phyloP scores from a whole-genome alignment of 164 flowering plant species.

The Magnolia officinalis region DNA sequence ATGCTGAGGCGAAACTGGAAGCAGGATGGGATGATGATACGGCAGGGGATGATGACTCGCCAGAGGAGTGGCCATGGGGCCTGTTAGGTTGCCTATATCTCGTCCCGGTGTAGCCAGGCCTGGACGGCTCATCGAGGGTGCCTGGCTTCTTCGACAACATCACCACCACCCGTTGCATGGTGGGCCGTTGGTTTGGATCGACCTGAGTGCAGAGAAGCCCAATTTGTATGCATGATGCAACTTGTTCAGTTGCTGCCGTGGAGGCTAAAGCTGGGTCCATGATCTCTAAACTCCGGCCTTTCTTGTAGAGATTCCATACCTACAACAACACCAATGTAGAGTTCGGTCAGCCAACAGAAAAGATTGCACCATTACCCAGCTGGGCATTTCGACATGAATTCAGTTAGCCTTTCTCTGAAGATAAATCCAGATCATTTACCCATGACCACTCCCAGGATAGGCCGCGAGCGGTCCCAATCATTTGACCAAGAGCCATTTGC shows the following conservation, averaged over 20 bases:
- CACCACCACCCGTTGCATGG: slow-evolving; percentile 63
- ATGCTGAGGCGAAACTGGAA: slow-evolving; percentile 21
- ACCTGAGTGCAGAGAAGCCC: slow-evolving; percentile 76
- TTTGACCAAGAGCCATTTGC: no score
- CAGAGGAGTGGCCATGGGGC: slow-evolving; percentile 12
- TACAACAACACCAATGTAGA: slow-evolving; percentile 13
- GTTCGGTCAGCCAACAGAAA: not conserved
- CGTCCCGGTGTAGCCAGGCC: slow-evolving; percentile 66
- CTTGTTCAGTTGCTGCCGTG: slow-evolving; percentile 46
- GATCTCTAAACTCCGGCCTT: slow-evolving; percentile 55
- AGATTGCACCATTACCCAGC: not conserved
- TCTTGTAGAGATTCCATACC: slow-evolving; percentile 72
- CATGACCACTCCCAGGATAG: not conserved
- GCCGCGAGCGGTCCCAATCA: not conserved
- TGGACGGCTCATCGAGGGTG: slow-evolving; percentile 59
- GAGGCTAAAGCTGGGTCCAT: slow-evolving; percentile 56
- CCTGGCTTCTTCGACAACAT: slow-evolving; percentile 59
- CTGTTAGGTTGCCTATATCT: slow-evolving; percentile 42
- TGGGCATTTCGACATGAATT: not conserved
- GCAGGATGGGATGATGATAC: slow-evolving; percentile 20
- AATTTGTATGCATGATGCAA: slow-evolving; percentile 61
- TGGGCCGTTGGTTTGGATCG: slow-evolving; percentile 66
- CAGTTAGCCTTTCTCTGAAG: not conserved
- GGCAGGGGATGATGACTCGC: slow-evolving; percentile 22
- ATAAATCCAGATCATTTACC: not conserved